Conservation (phyloP, 176 grass and related monocot species). For the Saccharum spontaneum region DNA sequence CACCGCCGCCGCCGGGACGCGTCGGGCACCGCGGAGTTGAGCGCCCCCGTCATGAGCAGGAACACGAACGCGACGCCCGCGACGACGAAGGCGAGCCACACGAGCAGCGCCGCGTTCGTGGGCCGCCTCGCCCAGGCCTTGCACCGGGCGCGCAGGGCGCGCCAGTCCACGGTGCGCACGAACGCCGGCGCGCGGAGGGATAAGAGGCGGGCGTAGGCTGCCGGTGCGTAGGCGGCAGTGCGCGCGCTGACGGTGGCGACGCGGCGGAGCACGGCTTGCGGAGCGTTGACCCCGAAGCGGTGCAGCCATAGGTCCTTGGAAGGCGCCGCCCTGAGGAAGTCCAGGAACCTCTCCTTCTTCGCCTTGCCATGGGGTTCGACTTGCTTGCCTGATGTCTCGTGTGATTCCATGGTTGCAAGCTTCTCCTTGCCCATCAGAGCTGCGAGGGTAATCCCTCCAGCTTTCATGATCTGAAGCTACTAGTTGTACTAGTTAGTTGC, state of each 20-base stretch:
- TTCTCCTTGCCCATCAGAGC: neutral
- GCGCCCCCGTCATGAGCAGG: slow-evolving; percentile 68
- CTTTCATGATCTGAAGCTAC: neutral
- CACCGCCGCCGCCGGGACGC: slow-evolving; percentile 42
- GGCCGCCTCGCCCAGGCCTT: slow-evolving; percentile 49
- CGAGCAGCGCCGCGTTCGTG: slow-evolving; percentile 54
- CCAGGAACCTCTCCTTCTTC: slow-evolving; percentile 44
- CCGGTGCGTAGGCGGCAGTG: neutral
- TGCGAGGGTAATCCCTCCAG: neutral
- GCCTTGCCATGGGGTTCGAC: neutral
- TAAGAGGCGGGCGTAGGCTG: neutral
- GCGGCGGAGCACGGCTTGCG: slow-evolving; percentile 3
- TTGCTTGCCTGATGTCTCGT: slow-evolving; percentile 17
- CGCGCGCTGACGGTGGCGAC: slow-evolving; percentile 10
- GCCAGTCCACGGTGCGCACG: slow-evolving; percentile 53
- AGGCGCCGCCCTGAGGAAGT: slow-evolving; percentile 48
- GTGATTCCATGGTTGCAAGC: slow-evolving; percentile 27
- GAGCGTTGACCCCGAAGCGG: neutral
- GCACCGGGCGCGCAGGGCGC: slow-evolving; percentile 24
- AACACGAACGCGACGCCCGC: slow-evolving; percentile 49
- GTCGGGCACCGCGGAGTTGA: slow-evolving; percentile 57
- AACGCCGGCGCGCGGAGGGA: slow-evolving; percentile 31
- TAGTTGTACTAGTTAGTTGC: neutral
- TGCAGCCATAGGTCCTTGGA: slow-evolving; percentile 39
- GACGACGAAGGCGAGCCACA: slow-evolving; percentile 56